Evolutionary conservation across 768 basidiomycete species (phyloP).

Genomic region (Serpula lacrymans): DNA sequence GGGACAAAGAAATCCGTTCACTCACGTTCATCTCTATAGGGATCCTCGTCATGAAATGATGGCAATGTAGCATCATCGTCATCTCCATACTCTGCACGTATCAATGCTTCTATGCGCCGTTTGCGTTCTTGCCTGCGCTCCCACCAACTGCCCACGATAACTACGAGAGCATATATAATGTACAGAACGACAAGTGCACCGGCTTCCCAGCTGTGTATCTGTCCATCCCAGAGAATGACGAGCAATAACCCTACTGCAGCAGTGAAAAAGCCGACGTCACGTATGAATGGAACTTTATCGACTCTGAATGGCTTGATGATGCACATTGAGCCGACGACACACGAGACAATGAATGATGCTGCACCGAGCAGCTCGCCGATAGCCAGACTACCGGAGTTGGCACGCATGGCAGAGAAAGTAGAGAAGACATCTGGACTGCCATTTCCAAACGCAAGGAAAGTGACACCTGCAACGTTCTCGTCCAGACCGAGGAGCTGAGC

Average conservation of each 20-base stretch:
- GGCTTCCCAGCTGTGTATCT: constrained; percentile 72
- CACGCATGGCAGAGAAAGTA: constrained; percentile 90
- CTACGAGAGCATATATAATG: constrained; percentile 68
- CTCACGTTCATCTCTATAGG: constrained; percentile 66
- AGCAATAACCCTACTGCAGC: constrained; percentile 75
- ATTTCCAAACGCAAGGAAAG: constrained; percentile 95
- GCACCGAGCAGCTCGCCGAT: constrained; percentile 95
- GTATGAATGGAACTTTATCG: constrained; percentile 72
- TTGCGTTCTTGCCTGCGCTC: constrained; percentile 49
- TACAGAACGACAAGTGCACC: constrained; percentile 70
- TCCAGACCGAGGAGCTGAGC: constrained; percentile 81
- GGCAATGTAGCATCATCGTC: constrained; percentile 35
- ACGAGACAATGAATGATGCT: constrained; percentile 92
- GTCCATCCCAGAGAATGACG: constrained; percentile 71
- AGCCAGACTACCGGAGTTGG: constrained; percentile 82
- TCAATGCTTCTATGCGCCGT: constrained; percentile 45
- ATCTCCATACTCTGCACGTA: constrained; percentile 57
- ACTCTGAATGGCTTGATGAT: constrained; percentile 95
- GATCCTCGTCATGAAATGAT: constrained; percentile 39
- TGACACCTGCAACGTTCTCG: constrained; percentile 94
- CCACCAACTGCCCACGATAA: constrained; percentile 80
- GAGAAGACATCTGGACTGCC: constrained; percentile 96
- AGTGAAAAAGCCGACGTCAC: constrained; percentile 96
- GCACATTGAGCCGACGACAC: constrained; percentile 97
- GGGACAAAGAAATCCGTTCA: background rate